phyloP scores from a whole-genome alignment of 169 alveolate genomes.

The Cryptosporidium viatorum region DNA sequence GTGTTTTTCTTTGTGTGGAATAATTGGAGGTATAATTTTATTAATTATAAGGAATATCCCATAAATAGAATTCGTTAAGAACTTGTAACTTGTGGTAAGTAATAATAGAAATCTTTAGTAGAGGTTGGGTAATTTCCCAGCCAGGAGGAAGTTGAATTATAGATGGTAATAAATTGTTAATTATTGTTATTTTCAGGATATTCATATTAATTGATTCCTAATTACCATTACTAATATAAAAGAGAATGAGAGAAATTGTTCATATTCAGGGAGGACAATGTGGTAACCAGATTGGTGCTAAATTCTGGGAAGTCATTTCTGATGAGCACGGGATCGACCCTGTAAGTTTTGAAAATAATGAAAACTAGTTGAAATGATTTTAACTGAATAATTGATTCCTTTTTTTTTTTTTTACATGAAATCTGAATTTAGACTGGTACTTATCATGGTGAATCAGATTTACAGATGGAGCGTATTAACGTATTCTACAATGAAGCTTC shows the following conservation, averaged over 20 bases:
- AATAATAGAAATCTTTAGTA: not conserved
- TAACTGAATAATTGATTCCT: not conserved
- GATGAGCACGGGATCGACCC: slow-evolving; percentile 99
- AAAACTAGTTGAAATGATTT: not conserved
- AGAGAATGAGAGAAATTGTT: slow-evolving; percentile 97
- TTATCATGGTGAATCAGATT: slow-evolving; percentile 96
- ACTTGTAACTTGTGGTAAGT: slow-evolving; percentile 43
- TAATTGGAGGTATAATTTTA: slow-evolving; percentile 47
- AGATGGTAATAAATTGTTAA: not conserved
- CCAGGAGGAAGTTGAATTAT: not conserved
- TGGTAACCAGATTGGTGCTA: slow-evolving; percentile 99
- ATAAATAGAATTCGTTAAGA: slow-evolving; percentile 4
- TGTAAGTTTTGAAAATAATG: slow-evolving; percentile 80
- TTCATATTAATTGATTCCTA: slow-evolving; percentile 3
- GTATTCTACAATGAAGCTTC: slow-evolving; percentile 97
- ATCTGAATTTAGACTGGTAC: slow-evolving; percentile 90
- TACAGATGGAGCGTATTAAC: slow-evolving; percentile 95
- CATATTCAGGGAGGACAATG: slow-evolving; percentile 99
- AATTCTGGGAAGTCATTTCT: slow-evolving; percentile 99
- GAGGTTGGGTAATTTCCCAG: not conserved
- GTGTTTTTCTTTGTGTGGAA: slow-evolving; percentile 71
- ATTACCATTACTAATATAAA: slow-evolving; percentile 13
- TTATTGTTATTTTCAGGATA: not conserved
- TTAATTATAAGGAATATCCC: slow-evolving; percentile 52
- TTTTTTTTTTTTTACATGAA: not conserved